A percentile compares a stretch with the other conserved stretches of the same genome.
These are phyloP conservation scores for Bipolaris victoriae DNA, from an alignment of 2,329 filamentous ascomycete species.

Conservation along the genomic window DNA sequence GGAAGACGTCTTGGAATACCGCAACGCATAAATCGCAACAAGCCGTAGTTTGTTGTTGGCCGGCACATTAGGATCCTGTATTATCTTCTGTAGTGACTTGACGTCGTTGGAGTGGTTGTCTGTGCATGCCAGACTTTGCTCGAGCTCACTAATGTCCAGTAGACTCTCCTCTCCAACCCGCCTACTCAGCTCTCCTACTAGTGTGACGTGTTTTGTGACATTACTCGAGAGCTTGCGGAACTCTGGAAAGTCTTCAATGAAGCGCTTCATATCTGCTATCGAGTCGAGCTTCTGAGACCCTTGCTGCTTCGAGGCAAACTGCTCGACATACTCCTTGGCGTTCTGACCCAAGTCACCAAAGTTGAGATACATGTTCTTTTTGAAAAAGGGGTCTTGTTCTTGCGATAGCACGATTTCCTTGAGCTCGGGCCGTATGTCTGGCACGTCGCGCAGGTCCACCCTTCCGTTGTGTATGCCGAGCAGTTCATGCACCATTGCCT, in stretches of 20 bases:
- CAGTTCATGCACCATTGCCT: constrained; percentile 99
- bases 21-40: constrained; percentile 91
- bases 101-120: constrained; percentile 91
- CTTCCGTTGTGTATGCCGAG: constrained; percentile 94
- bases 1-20: constrained; percentile 85
- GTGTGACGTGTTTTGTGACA: constrained; percentile 96
- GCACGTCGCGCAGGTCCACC: constrained; percentile 83
- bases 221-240: constrained; percentile 97
- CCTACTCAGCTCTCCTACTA: constrained; percentile 91
- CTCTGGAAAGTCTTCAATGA: constrained; percentile 98
- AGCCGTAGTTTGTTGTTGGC: constrained; percentile 84
- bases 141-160: constrained; percentile 94
- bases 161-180: constrained; percentile 84
- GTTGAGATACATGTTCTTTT: constrained; percentile 98
- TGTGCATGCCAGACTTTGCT: constrained; percentile 95
- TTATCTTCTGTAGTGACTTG: constrained; percentile 88
- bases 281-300: constrained; percentile 95
- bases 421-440: constrained; percentile 82
- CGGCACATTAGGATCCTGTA: constrained; percentile 78
- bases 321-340: constrained; percentile 98
- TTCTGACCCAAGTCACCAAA: constrained; percentile 95
- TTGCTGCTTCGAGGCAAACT: constrained; percentile 97
- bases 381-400: constrained; percentile 98
- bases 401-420: constrained; percentile 95
- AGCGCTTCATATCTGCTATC: constrained; percentile 98